These are phyloP conservation scores for Abrus pulchellus DNA, from an alignment of 306 rosid genomes.

Conservation along the genomic window DNA sequence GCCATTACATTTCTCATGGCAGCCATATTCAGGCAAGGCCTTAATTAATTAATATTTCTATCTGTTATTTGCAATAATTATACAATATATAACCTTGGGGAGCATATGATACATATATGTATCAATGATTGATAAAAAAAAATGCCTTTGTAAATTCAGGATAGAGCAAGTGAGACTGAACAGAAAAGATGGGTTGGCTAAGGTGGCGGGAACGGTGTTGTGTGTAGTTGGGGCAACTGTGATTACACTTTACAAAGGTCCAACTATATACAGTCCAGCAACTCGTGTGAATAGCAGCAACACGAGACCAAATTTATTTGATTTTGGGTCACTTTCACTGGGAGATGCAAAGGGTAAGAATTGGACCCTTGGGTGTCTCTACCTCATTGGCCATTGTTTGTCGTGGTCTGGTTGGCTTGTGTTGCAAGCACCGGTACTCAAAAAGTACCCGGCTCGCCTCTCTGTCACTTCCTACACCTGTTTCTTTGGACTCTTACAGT, in stretches of 20 bases:
- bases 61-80: background rate
- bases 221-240: conserved; percentile 95
- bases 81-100: no score
- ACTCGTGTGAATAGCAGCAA: conserved; percentile 47
- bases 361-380: conserved; percentile 92
- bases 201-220: conserved; percentile 74
- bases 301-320: conserved; percentile 28
- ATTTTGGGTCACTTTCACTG: conserved; percentile 47
- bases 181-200: conserved; percentile 85
- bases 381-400: conserved; percentile 89
- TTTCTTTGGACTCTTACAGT: conserved; percentile 92
- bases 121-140: background rate
- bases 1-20: conserved; percentile 99
- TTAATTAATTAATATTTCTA: background rate
- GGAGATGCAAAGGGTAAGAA: conserved; percentile 88
- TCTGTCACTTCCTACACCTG: conserved; percentile 95
- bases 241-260: conserved; percentile 93
- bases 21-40: conserved; percentile 71
- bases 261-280: conserved; percentile 80
- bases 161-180: conserved; percentile 80
- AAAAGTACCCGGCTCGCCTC: conserved; percentile 97
- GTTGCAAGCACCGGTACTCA: conserved; percentile 87
- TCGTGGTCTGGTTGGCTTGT: conserved; percentile 99
- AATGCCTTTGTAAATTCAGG: conserved; percentile 46
- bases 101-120: background rate